Evolutionary conservation across 2,329 filamentous ascomycete species (phyloP), one percentile per base, ranked within the genome.

Genomic region (Aspergillus texensis): DNA sequence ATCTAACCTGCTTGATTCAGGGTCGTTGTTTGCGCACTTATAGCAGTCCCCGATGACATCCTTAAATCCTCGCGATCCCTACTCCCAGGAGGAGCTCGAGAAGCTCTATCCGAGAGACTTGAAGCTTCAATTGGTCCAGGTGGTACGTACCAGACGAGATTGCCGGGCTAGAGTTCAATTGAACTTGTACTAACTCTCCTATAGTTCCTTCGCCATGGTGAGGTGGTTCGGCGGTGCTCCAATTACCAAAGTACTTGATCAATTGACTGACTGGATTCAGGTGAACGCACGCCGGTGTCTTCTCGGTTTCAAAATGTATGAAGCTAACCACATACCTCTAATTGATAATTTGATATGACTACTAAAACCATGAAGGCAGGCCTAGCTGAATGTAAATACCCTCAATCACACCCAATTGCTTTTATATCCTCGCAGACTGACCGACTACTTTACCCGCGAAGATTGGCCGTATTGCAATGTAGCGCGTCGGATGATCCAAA

Each of bases 401-500:
- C 60, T 55, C 34, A 19, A 39, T 5, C 21, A 48, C 55, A 45
- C 24, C 54, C 21, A 34, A 28, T 60, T 54, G 30, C 55, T 41
- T 57, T 54, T 21, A 11, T 32, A 24, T n/a, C 30, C 14, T 39
- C 6, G 48, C 56, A 58, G 34, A 61, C 60, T 57, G 50, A 53
- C 56, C 48, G 14, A 41, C 9, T 28, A 55, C 21, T 28, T 36
- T 46, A 26, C 60, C 61, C 70, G 60, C 57, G 52, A 67, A 84
- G 84, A 88, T 79, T 99, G 95, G 95, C 93, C 95, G 1, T 98
- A 97, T 80, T 99, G 95, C 80, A 86, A 87, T 68, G 87, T 89
- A 61, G 91, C 91, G 26, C 86, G 88, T 63, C 89, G 90, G 68
- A 85, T 98, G 75, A 87, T 84, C 30, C 86, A 86, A 63, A 84